Evolutionary conservation across 2,329 filamentous ascomycete genomes (phyloP), one percentile per base, ranked within the genome.

Genomic region (Kalmusia sp.): DNA sequence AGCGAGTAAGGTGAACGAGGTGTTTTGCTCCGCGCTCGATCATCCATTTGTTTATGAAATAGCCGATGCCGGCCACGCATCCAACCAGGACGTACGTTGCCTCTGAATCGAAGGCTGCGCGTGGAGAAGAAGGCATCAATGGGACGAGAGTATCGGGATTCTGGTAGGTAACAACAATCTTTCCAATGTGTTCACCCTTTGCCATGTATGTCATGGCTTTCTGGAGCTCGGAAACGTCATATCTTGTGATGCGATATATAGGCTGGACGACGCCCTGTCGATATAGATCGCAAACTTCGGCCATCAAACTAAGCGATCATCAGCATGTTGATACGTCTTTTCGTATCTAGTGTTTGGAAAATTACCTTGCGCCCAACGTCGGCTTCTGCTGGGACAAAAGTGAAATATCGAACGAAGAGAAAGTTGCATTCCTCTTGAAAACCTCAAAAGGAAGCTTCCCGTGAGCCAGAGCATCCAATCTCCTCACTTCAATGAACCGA

Each of bases 181-280:
- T 79, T 4, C 77, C 76, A 1, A 71, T 69, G 43, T 76, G 74
- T n/a, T 66, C 67, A 0, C 75, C 71, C n/a, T 61, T 50, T 14
- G 69, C 68, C 22, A 78, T 65, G 43, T 58, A 58, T 6, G 61
- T 37, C 31, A 77, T 58, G 0, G 70, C 73, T 2, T 54, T 50
- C 3, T 58, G 39, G 5, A 77, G 56, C 1, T 74, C 48, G 4
- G 40, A 24, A 6, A 58, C 53, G 12, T 64, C 64, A 31, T 72
- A 69, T 2, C 28, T 52, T 0, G 58, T 52, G 34, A 68, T 43
- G 8, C 7, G 35, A 12, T 33, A 33, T 3, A 55, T 51, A 4
- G 52, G 52, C 25, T 43, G 17, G 19, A 55, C 25, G 21, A 30
- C 27, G 15, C 47, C 52, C 27, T 41, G 6, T 27, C 33, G 30